Conservation (phyloP, 2,329 filamentous ascomycete species). For the Periconia sp. region DNA sequence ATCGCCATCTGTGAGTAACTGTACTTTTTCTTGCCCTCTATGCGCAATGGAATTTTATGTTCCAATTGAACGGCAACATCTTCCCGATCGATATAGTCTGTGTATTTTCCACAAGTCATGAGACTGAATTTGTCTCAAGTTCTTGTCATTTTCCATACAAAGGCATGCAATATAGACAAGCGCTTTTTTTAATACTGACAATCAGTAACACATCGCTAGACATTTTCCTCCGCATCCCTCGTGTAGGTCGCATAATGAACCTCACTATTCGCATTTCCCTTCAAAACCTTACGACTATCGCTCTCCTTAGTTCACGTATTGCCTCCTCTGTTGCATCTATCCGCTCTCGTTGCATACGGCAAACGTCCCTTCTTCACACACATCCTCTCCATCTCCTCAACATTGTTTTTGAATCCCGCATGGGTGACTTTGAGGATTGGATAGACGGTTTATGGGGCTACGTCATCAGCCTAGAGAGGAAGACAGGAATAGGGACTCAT, state of each 20-base stretch:
- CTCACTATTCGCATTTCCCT: constrained; percentile 2
- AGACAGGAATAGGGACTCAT: too few species aligned
- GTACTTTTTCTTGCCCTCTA: neutral
- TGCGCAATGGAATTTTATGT: too few species aligned
- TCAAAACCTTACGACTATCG: constrained; percentile 1
- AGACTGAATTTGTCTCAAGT: neutral
- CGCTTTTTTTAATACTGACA: neutral
- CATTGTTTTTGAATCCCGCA: neutral
- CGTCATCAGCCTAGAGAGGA: neutral
- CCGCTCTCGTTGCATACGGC: neutral
- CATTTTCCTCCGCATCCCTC: constrained; percentile 3
- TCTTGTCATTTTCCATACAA: neutral
- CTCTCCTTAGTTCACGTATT: neutral
- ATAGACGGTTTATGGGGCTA: neutral
- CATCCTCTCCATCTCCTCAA: neutral
- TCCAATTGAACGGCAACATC: too few species aligned
- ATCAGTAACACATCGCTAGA: neutral
- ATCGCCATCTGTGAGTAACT: constrained; percentile 2
- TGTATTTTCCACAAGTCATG: neutral
- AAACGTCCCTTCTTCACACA: neutral
- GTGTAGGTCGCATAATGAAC: neutral
- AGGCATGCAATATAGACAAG: neutral
- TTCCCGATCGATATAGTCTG: too few species aligned
- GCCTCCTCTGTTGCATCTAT: neutral
- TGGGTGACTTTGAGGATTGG: constrained; percentile 2